A percentile compares a stretch with the other conserved stretches of the same genome.
Conservation (phyloP, 1,139 yeast genomes). For the Candida glucosophila region DNA sequence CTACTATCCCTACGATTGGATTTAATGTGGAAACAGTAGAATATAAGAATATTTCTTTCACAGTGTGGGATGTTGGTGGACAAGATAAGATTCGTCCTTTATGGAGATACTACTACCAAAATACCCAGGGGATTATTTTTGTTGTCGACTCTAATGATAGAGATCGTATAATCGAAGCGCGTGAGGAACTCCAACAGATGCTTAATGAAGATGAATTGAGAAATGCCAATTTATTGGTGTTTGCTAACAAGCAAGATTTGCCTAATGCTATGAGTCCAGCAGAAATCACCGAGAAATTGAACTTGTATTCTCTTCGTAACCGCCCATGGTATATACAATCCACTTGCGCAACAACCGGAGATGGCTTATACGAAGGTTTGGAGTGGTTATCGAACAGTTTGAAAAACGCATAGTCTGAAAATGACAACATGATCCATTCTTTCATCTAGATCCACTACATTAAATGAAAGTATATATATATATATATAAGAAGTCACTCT, state of each 20-base stretch:
- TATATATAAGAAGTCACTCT: no score
- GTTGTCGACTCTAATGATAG: constrained; percentile 37
- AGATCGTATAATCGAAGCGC: constrained; percentile 36
- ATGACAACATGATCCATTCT: no score
- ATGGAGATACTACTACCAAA: constrained; percentile 37
- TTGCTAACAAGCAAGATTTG: constrained; percentile 36
- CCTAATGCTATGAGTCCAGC: constrained; percentile 39
- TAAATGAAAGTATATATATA: no score
- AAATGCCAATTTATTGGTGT: constrained; percentile 33
- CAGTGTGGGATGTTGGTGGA: constrained; percentile 42
- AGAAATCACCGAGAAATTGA: constrained; percentile 35
- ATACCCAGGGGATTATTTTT: constrained; percentile 34
- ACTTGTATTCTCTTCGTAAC: constrained; percentile 33
- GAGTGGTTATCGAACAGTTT: constrained; percentile 35
- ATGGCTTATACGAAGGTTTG: constrained; percentile 35
- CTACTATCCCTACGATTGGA: constrained; percentile 35
- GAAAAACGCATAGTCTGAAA: constrained; percentile 20
- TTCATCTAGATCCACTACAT: no score
- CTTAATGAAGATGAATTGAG: constrained; percentile 35
- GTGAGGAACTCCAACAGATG: constrained; percentile 38
- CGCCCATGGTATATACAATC: constrained; percentile 38
- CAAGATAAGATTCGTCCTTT: constrained; percentile 36
- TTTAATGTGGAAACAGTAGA: constrained; percentile 36
- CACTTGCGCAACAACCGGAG: constrained; percentile 36
- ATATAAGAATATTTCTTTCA: constrained; percentile 32